Evolutionary conservation across 805 yeast species (phyloP).

Genomic region (Candida alai): DNA sequence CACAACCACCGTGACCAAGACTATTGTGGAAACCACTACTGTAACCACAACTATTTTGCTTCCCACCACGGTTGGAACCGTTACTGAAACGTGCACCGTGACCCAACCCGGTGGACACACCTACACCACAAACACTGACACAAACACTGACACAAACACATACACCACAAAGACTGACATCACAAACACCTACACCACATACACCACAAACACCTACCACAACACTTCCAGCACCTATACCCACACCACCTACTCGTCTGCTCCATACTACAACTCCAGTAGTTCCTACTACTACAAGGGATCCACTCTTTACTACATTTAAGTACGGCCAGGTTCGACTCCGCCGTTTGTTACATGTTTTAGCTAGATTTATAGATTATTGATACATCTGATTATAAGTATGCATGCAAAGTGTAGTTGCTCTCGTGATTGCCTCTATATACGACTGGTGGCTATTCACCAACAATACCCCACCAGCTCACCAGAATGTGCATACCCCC

Average conservation of each 20-base stretch:
- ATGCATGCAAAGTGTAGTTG: too few species aligned
- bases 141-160: neutral
- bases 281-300: slow-evolving; percentile 1
- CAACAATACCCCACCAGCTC: too few species aligned
- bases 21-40: neutral
- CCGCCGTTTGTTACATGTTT: too few species aligned
- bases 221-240: neutral
- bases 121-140: neutral
- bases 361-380: neutral
- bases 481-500: too few species aligned
- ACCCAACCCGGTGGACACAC: neutral
- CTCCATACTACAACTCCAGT: neutral
- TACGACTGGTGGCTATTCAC: too few species aligned
- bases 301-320: slow-evolving; percentile 1
- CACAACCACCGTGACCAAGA: slow-evolving; percentile 2
- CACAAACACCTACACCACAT: slow-evolving; percentile 2
- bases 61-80: neutral
- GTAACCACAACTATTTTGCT: slow-evolving; percentile 1
- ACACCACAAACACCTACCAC: neutral
- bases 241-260: neutral
- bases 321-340: too few species aligned
- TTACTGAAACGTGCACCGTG: slow-evolving; percentile 1
- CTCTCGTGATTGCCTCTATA: too few species aligned
- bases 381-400: too few species aligned
- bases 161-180: neutral